phyloP scores from a whole-genome alignment of 805 yeast species.

The Saturnispora diversa region DNA sequence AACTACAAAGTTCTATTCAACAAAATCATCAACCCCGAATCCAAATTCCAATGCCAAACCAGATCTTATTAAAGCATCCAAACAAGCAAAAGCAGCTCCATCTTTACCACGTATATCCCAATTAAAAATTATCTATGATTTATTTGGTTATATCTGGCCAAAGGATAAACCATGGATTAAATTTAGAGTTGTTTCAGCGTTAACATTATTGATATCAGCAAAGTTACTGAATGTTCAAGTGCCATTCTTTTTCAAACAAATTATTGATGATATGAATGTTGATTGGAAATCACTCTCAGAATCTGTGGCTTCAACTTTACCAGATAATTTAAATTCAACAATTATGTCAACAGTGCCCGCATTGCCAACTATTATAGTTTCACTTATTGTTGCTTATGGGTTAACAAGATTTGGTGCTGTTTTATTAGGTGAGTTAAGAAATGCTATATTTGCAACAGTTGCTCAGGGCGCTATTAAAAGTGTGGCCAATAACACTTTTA shows the following conservation, averaged over 20 bases:
- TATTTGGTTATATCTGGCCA: constrained; percentile 76
- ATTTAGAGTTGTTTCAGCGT: constrained; percentile 67
- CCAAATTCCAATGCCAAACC: constrained; percentile 11
- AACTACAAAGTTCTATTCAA: background rate
- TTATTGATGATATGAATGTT: constrained; percentile 86
- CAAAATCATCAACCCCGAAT: background rate
- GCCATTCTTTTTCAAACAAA: constrained; percentile 85
- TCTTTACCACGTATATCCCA: constrained; percentile 32
- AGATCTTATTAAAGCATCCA: constrained; percentile 14
- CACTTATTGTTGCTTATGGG: constrained; percentile 78
- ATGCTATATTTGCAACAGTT: constrained; percentile 92
- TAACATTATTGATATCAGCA: constrained; percentile 65
- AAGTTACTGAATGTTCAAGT: constrained; percentile 90
- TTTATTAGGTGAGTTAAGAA: constrained; percentile 85
- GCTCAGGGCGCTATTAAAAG: constrained; percentile 89
- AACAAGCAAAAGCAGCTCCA: constrained; percentile 13
- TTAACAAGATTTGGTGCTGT: constrained; percentile 92
- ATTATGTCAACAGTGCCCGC: constrained; percentile 13
- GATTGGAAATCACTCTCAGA: constrained; percentile 69
- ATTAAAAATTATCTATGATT: constrained; percentile 50
- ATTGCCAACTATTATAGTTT: constrained; percentile 55
- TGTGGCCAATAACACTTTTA: constrained; percentile 83
- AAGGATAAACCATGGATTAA: constrained; percentile 57
- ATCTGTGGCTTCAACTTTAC: constrained; percentile 22
- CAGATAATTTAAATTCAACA: constrained; percentile 10